These are phyloP conservation scores for Lipomyces starkeyi DNA, from an alignment of 805 yeast genomes.

Conservation along the genomic window DNA sequence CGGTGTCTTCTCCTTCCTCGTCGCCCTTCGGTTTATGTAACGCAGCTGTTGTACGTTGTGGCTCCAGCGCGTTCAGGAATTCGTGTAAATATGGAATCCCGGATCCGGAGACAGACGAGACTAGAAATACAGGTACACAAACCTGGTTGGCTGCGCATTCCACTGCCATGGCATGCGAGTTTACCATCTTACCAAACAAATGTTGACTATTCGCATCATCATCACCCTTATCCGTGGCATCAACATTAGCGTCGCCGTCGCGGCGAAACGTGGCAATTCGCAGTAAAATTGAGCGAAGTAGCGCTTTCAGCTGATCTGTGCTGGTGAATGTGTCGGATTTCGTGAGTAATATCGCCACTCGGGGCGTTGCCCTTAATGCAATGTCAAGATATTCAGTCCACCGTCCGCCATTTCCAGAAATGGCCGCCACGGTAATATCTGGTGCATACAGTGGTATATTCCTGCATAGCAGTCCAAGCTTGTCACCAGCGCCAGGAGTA, in stretches of 20 bases:
- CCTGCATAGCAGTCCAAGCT: conserved; percentile 28
- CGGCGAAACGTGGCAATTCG: conserved; percentile 21
- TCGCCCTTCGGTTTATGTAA: neutral
- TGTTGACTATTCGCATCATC: neutral
- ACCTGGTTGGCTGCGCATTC: conserved; percentile 23
- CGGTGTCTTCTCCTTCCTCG: neutral
- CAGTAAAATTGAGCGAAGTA: conserved; percentile 22
- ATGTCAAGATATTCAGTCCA: conserved; percentile 34
- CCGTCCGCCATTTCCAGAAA: conserved; percentile 15
- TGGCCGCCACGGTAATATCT: conserved; percentile 29
- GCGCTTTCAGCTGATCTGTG: conserved; percentile 22
- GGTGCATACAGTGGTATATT: conserved; percentile 29
- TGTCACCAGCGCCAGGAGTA: conserved; percentile 31
- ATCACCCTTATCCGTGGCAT: neutral
- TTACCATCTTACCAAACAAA: conserved; percentile 34
- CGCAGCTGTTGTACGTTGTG: neutral
- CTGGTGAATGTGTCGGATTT: conserved; percentile 27
- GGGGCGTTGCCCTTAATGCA: conserved; percentile 21
- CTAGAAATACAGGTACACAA: conserved; percentile 36
- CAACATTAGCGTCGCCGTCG: neutral
- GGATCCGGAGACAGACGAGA: conserved; percentile 33
- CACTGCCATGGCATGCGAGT: conserved; percentile 24
- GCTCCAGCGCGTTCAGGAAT: conserved; percentile 23
- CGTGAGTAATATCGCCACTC: conserved; percentile 32
- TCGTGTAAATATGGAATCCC: conserved; percentile 31